Conservation (phyloP, 179 eudicot species). For the Monotropa hypopitys region DNA sequence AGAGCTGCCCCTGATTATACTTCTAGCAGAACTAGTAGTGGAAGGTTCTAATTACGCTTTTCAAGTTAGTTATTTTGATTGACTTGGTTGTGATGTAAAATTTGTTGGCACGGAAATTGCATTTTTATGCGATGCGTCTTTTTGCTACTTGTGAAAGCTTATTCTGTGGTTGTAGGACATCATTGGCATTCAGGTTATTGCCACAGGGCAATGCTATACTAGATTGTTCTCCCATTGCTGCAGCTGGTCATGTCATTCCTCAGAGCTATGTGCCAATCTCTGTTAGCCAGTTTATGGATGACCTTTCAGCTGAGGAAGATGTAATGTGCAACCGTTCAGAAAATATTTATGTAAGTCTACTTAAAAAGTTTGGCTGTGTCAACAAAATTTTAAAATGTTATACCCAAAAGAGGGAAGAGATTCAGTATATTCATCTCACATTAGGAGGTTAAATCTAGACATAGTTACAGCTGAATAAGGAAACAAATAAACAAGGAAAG, state of each 20-base stretch:
- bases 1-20: constrained; percentile 42
- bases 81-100: constrained; percentile 5
- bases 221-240: constrained; percentile 58
- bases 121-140: not conserved
- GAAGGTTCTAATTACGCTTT: constrained; percentile 24
- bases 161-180: constrained; percentile 45
- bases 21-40: constrained; percentile 31
- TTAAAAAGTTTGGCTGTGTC: not conserved
- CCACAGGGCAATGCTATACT: constrained; percentile 72
- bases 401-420: no score
- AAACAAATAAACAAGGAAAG: no score
- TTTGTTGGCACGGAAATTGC: not conserved
- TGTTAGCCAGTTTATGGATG: constrained; percentile 91
- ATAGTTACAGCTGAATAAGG: no score
- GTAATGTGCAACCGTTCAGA: constrained; percentile 39
- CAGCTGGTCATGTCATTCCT: constrained; percentile 85
- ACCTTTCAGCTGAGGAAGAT: constrained; percentile 73
- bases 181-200: constrained; percentile 71
- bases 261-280: constrained; percentile 69
- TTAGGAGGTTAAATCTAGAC: no score
- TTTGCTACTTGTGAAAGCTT: constrained; percentile 4
- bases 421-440: no score
- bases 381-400: not conserved
- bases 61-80: not conserved
- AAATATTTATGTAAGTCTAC: constrained; percentile 42